Evolutionary conservation across 805 yeast species (phyloP), one percentile per base, ranked within the genome.

Genomic region (Starmerella geochares): DNA sequence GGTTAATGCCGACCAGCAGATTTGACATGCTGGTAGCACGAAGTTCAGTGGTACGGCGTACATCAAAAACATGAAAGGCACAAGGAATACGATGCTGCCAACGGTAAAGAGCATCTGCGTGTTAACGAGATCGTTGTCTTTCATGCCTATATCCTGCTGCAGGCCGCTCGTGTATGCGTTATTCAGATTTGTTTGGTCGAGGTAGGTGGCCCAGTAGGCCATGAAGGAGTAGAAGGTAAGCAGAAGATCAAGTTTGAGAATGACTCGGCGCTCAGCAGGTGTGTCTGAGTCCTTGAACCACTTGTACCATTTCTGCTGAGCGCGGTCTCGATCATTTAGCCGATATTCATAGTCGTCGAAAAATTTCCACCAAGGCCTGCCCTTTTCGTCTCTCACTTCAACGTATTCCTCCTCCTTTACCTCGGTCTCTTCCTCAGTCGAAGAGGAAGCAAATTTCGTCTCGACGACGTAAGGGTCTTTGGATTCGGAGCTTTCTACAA

Each of bases 1-100:
- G 1, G 87, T 81, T 49, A 81, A 72, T 48, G 81, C 66, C 1
- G 85, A 75, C 88, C 87, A 83, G 29, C 76, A 68, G 37, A 81
- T 57, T 60, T 83, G 90, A 64, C 75, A 69, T 2, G 67, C 50
- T 1, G 82, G 81, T 33, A 77, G 62, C 10, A 73, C 65, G 64
- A 69, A 68, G 65, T 75, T 77, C 49, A 81, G 67, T 4, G 82
- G 81, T 31, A 70, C 66, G 31, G 78, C 71, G 36, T 78, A 77
- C 48, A 82, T 66, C 19, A 78, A 59, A 57, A 74, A 78, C 63
- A 78, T 66, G 67, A 78, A 78, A 0, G 86, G 85, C 28, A 80
- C 60, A 62, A 80, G 82, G 62, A 79, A 77, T 11, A 81, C 63
- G 36, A 76, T 72, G 50, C 74, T 70, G 44, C 85, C 87, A 37